phyloP scores from a whole-genome alignment of 495 filamentous ascomycete species.

The Podospora comata region DNA sequence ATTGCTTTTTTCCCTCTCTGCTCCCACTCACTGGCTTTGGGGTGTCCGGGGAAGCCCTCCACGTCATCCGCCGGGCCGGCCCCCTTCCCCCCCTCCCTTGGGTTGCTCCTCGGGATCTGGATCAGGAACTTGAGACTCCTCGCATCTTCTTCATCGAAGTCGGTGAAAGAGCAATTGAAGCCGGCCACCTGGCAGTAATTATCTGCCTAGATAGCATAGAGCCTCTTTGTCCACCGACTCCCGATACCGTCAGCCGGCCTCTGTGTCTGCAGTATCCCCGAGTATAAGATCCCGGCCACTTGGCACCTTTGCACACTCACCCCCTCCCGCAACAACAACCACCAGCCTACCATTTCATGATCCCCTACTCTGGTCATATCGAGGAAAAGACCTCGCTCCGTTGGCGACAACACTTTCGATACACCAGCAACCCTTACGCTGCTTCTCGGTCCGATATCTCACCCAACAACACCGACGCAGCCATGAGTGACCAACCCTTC shows the following conservation, averaged over 20 bases:
- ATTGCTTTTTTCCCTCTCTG: background rate
- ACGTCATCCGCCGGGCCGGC: slow-evolving; percentile 8
- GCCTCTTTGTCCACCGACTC: background rate
- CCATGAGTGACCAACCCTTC: slow-evolving; percentile 4
- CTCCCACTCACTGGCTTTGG: background rate
- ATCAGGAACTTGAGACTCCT: slow-evolving; percentile 4
- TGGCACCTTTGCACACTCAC: background rate
- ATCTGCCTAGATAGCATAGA: background rate
- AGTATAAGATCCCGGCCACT: background rate
- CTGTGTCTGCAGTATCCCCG: background rate
- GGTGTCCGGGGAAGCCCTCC: slow-evolving; percentile 7
- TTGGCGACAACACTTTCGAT: background rate
- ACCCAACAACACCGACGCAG: background rate
- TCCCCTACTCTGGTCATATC: background rate
- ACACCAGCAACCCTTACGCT: slow-evolving; percentile 1
- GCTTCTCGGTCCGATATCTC: slow-evolving; percentile 3
- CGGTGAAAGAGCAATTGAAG: background rate
- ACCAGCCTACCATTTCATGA: background rate
- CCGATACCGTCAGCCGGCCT: too few species aligned
- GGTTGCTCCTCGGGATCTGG: background rate
- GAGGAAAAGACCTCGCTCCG: background rate
- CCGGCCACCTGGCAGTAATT: background rate
- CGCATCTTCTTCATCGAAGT: background rate
- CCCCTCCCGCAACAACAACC: background rate
- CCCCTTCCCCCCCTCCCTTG: background rate